These are phyloP conservation scores for Trapa incisa DNA, from an alignment of 345 rosid species.

Conservation along the genomic window DNA sequence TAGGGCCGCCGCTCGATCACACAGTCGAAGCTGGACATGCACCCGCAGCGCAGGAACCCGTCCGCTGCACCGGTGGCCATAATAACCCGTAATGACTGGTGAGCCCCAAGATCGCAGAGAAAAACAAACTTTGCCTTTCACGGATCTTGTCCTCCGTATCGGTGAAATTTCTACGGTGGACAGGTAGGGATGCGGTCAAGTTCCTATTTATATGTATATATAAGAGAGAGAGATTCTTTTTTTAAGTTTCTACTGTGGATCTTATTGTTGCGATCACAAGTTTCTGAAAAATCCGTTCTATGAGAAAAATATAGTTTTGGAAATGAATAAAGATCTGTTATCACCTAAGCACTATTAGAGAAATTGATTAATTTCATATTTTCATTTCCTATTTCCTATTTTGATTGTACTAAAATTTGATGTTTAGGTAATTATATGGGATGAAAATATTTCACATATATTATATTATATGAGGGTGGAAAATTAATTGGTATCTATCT, in stretches of 20 bases:
- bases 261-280: neutral
- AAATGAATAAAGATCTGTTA: neutral
- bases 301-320: neutral
- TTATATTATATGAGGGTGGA: no score
- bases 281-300: neutral
- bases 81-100: neutral
- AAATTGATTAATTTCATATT: no score
- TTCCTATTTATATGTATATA: neutral
- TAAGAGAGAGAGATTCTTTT: no score
- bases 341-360: no score
- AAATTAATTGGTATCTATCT: no score
- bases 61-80: slow-evolving; percentile 26
- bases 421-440: no score
- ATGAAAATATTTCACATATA: no score
- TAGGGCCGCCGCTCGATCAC: slow-evolving; percentile 27
- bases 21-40: slow-evolving; percentile 20
- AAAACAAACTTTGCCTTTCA: neutral
- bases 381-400: no score
- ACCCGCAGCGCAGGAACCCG: slow-evolving; percentile 19
- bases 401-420: no score
- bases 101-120: neutral
- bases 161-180: neutral
- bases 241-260: no score
- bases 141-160: neutral
- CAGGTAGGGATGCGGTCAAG: neutral